phyloP scores from a whole-genome alignment of 495 filamentous ascomycete genomes.

The Xylaria sp. region DNA sequence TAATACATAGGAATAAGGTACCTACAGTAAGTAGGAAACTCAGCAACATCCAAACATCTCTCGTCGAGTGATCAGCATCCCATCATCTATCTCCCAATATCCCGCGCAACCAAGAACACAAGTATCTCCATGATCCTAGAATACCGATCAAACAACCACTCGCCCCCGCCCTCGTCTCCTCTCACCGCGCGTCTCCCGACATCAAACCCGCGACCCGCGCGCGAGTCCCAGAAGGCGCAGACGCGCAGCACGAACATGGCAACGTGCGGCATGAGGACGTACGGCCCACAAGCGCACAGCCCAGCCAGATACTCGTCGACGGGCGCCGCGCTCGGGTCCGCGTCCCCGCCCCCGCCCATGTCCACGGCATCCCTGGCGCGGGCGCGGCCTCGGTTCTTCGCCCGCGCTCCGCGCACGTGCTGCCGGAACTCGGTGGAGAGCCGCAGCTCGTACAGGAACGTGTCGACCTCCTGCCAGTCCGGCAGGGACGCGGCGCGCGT shows the following conservation, averaged over 20 bases:
- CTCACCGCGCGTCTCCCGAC: neutral
- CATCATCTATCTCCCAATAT: neutral
- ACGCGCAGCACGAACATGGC: constrained; percentile 4
- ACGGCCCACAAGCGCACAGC: neutral
- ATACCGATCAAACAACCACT: constrained; percentile 16
- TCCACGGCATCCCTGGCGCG: too few species aligned
- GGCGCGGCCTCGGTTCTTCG: neutral
- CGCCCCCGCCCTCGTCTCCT: neutral
- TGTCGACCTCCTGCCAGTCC: constrained; percentile 18
- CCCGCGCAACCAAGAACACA: constrained; percentile 4
- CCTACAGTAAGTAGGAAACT: too few species aligned
- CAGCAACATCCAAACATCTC: neutral
- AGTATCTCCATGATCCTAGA: constrained; percentile 16
- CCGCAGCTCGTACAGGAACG: constrained; percentile 13
- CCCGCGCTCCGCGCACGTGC: neutral
- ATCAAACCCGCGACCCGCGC: neutral
- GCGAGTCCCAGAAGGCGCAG: neutral
- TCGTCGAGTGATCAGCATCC: neutral
- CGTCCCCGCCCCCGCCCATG: too few species aligned
- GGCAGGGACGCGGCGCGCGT: neutral
- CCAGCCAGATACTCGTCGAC: neutral
- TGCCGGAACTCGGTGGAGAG: constrained; percentile 11
- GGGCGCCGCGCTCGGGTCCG: neutral
- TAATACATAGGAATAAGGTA: neutral
- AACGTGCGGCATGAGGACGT: constrained; percentile 16